Evolutionary conservation across 352 stramenopile species (phyloP).

Genomic region (Phytophthora melonis): DNA sequence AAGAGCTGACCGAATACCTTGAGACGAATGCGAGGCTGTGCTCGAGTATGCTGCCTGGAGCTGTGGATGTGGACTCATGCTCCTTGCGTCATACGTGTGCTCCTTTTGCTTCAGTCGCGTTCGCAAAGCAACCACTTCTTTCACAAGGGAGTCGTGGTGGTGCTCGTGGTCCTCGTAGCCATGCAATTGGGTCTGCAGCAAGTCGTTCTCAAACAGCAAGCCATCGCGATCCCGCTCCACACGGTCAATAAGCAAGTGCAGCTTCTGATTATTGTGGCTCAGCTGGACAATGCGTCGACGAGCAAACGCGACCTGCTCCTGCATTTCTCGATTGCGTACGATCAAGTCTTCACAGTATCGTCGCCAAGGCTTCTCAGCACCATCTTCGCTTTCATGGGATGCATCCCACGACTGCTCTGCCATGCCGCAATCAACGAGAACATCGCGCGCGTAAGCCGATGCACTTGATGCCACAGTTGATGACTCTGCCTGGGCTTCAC

Average conservation of each 20-base stretch:
- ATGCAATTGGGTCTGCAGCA: slow-evolving; percentile 79
- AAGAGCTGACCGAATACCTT: slow-evolving; percentile 39
- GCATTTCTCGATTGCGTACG: slow-evolving; percentile 77
- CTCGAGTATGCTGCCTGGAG: not conserved
- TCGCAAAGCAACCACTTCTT: slow-evolving; percentile 60
- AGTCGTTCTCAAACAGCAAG: slow-evolving; percentile 84
- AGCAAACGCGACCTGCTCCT: slow-evolving; percentile 75
- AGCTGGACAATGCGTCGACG: slow-evolving; percentile 71
- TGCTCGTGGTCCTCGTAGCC: slow-evolving; percentile 73
- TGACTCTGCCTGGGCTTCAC: slow-evolving; percentile 23
- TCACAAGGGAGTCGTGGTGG: slow-evolving; percentile 74
- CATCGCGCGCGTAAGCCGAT: slow-evolving; percentile 23
- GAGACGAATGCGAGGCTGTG: not conserved
- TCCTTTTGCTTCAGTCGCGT: slow-evolving; percentile 54
- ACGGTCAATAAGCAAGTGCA: slow-evolving; percentile 84
- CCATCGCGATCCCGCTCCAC: slow-evolving; percentile 86
- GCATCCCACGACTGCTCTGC: slow-evolving; percentile 25
- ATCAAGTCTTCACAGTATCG: slow-evolving; percentile 82
- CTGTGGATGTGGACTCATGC: slow-evolving; percentile 15
- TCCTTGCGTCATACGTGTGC: slow-evolving; percentile 10
- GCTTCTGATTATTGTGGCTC: slow-evolving; percentile 85
- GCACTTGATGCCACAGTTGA: slow-evolving; percentile 24
- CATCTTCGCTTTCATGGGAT: slow-evolving; percentile 26
- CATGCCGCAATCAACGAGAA: slow-evolving; percentile 19
- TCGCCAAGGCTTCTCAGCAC: slow-evolving; percentile 63